Base-by-base conservation (phyloP, 805 yeast genomes). In the Wickerhamia fluorescens region DNA sequence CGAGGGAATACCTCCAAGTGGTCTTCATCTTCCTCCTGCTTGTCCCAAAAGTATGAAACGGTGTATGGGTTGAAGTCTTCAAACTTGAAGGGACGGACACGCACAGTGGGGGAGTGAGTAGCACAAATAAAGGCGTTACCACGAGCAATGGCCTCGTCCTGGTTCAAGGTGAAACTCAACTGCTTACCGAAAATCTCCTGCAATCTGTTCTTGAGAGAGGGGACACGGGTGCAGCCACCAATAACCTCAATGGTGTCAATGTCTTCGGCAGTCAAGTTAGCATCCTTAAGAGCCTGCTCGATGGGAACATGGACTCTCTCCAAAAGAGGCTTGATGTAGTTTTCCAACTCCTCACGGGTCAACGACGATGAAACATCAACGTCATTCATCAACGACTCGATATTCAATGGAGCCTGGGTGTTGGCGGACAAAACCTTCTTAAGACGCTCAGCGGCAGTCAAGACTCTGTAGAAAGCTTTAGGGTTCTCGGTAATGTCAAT, bases 111-210 rank as follows among this genome's bases (percentile, higher is more conserved):
- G 20, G 97, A 89, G 73, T 88, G 97, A 68, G 87, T 84, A 45
- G 98, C 99, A 64, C 98, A 92, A 53, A 92, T 83, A 66, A 92
- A 92, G 27, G 98, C 96, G 50, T 95, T 94, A 71, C 99, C 99
- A 64, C 89, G 85, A 33, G 98, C 97, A 58, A 89, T 82, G 40
- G 98, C 96, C 73, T 92, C 99, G 58, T 92, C 99, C 69, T 88
- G 96, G 75, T 92, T 92, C 66, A 94, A 76, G 47, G 97, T 94
- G 71, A 83, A 82, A 23, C 96, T 84, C 56, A 92, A 71, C 49
- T 38, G 42, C 58, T 84, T 84, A 12, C 38, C 52, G 57, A 92
- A 86, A 42, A 83, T 70, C 54, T 79, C 83, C 46, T 81, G 46
- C 47, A 92, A 72, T 53, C 74, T 80, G 46, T 78, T 73, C 74